Evolutionary conservation across 768 basidiomycete species (phyloP).

Genomic region (Tephrocybe rancida): DNA sequence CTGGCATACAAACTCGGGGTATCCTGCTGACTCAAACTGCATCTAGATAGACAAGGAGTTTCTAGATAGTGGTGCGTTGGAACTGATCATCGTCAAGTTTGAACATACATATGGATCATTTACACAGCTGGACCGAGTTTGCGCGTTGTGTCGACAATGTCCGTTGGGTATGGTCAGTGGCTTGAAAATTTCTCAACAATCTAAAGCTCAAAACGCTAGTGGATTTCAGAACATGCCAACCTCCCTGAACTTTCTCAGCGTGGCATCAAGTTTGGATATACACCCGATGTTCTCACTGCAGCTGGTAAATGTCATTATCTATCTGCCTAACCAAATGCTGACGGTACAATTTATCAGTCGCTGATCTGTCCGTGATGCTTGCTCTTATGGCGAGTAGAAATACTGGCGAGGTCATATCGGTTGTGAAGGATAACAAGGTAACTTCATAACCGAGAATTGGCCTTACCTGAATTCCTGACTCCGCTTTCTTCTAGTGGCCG

Average conservation of each 20-base stretch:
- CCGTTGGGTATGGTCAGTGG: conserved; percentile 78
- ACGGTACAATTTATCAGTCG: conserved; percentile 51
- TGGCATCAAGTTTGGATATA: conserved; percentile 81
- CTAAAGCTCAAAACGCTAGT: neutral
- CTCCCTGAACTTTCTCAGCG: conserved; percentile 58
- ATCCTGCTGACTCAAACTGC: neutral
- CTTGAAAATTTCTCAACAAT: neutral
- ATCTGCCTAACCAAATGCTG: neutral
- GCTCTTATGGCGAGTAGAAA: conserved; percentile 93
- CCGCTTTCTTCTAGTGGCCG: conserved; percentile 65
- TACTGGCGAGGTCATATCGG: conserved; percentile 57
- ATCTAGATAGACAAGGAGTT: conserved; percentile 73
- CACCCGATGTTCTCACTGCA: conserved; percentile 91
- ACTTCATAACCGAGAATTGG: neutral
- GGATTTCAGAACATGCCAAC: conserved; percentile 79
- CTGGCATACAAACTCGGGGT: too few relatives aligned
- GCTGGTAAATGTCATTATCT: conserved; percentile 55
- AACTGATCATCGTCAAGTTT: neutral
- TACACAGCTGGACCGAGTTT: conserved; percentile 71
- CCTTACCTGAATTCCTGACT: neutral
- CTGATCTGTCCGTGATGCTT: conserved; percentile 89
- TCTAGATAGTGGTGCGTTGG: conserved; percentile 51
- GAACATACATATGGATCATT: neutral
- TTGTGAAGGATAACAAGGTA: conserved; percentile 75
- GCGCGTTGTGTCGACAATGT: conserved; percentile 90